These are phyloP conservation scores for Pseudovirgaria hyperparasitica DNA, from an alignment of 2,329 filamentous ascomycete genomes.

Conservation along the genomic window DNA sequence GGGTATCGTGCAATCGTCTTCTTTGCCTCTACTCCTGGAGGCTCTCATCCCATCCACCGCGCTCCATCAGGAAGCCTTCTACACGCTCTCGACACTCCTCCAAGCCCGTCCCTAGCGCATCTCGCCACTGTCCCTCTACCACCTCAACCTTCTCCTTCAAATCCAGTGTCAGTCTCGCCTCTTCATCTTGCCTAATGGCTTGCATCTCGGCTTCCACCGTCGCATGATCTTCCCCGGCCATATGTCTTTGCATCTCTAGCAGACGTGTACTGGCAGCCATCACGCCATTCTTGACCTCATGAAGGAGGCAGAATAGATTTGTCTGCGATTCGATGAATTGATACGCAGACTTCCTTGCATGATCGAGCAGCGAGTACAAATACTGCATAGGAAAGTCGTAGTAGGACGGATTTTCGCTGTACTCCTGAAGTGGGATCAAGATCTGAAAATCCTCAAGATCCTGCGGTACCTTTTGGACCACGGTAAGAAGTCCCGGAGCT, in stretches of 20 bases:
- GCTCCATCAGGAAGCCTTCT: constrained; percentile 57
- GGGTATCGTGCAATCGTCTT: too few relatives aligned
- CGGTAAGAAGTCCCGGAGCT: constrained; percentile 63
- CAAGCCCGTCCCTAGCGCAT: constrained; percentile 70
- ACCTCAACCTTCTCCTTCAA: constrained; percentile 86
- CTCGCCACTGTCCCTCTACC: constrained; percentile 83
- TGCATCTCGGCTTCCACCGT: constrained; percentile 37
- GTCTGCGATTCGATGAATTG: constrained; percentile 95
- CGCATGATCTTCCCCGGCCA: constrained; percentile 24
- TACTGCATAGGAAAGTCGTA: constrained; percentile 76
- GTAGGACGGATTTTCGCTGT: constrained; percentile 76
- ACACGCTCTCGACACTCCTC: constrained; percentile 62
- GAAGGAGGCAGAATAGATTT: constrained; percentile 77
- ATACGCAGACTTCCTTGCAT: constrained; percentile 85
- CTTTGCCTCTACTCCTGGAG: constrained; percentile 25
- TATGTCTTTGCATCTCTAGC: constrained; percentile 49
- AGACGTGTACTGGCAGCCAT: constrained; percentile 56
- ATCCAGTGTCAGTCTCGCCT: constrained; percentile 62
- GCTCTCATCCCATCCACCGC: constrained; percentile 77
- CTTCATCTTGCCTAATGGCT: constrained; percentile 53
- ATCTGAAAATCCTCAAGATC: constrained; percentile 51
- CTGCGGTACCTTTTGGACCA: constrained; percentile 68
- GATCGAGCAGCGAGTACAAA: constrained; percentile 69
- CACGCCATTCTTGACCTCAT: constrained; percentile 75
- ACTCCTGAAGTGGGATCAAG: constrained; percentile 66